phyloP scores from a whole-genome alignment of 2,329 filamentous ascomycete genomes.

The Sporothrix euskadiensis region DNA sequence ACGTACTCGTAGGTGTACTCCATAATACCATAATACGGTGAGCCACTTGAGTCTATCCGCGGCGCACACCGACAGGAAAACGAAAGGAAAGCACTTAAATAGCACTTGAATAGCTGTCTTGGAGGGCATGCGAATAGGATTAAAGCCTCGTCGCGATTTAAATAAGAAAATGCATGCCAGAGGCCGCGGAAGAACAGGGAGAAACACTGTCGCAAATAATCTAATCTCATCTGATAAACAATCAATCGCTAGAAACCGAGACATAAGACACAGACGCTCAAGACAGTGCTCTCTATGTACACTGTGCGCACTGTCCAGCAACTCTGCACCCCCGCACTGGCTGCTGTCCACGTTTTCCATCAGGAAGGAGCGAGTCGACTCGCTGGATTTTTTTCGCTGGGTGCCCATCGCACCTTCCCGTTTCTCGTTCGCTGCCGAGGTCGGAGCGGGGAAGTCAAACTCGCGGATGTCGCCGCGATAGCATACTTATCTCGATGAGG shows the following conservation, averaged over 20 bases:
- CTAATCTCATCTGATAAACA: slow-evolving; percentile 28
- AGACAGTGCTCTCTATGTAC: slow-evolving; percentile 13
- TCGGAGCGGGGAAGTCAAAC: slow-evolving; percentile 22
- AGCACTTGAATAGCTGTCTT: background rate
- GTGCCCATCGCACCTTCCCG: background rate
- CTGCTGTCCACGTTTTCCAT: background rate
- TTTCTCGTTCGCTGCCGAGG: slow-evolving; percentile 21
- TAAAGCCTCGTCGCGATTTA: background rate
- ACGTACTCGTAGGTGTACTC: background rate
- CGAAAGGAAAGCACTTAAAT: background rate
- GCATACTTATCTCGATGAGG: background rate
- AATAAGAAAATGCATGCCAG: background rate
- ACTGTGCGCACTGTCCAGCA: slow-evolving; percentile 13
- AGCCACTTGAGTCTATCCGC: background rate
- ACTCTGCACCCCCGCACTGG: slow-evolving; percentile 22
- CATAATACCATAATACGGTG: background rate
- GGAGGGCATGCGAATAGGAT: background rate
- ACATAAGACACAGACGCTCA: background rate
- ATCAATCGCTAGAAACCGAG: slow-evolving; percentile 22
- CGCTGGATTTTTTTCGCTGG: background rate
- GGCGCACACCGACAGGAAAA: background rate
- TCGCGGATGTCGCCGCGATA: slow-evolving; percentile 20
- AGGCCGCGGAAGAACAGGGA: background rate
- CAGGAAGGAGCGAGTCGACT: background rate
- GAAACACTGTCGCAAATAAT: background rate